phyloP scores from a whole-genome alignment of 2,329 filamentous ascomycete genomes.

The Tolypocladium inflatum region DNA sequence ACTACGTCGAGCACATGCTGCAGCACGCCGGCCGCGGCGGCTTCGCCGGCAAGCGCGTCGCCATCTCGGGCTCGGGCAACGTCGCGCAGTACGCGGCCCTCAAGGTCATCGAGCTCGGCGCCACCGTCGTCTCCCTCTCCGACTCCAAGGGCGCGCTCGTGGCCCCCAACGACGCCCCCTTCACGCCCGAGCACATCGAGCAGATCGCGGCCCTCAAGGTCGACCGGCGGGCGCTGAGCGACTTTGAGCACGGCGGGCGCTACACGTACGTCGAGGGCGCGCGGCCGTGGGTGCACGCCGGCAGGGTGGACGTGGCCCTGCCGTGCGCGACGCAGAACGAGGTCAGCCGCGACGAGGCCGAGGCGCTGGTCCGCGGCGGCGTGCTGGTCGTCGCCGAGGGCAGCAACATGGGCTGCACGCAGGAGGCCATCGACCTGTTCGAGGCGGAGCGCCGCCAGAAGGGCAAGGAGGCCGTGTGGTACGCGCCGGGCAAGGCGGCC shows the following conservation, averaged over 20 bases:
- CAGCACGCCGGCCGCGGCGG: conserved; percentile 77
- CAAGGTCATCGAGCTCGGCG: conserved; percentile 93
- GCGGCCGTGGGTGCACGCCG: conserved; percentile 85
- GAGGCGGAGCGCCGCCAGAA: conserved; percentile 68
- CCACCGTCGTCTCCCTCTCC: conserved; percentile 82
- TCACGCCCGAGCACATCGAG: conserved; percentile 72
- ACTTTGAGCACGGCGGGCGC: conserved; percentile 53
- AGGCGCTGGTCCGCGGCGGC: conserved; percentile 67
- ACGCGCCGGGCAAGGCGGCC: conserved; percentile 92
- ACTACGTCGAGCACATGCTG: conserved; percentile 96
- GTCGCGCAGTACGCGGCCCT: conserved; percentile 96
- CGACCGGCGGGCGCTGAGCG: conserved; percentile 71
- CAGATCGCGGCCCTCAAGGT: conserved; percentile 81
- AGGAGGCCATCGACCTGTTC: conserved; percentile 88
- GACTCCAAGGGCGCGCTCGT: conserved; percentile 84
- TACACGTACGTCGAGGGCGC: conserved; percentile 84
- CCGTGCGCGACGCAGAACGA: conserved; percentile 97
- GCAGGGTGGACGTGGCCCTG: conserved; percentile 81
- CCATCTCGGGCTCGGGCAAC: conserved; percentile 94
- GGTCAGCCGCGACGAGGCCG: conserved; percentile 83
- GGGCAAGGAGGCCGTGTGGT: conserved; percentile 71
- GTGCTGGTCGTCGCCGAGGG: conserved; percentile 87
- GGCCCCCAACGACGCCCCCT: conserved; percentile 54
- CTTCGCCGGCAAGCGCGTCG: conserved; percentile 86
- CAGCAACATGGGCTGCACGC: conserved; percentile 98